These are phyloP conservation scores for Synchytrium microbalum DNA, from an alignment of 371 early-diverging fungal genomes.

Conservation along the genomic window DNA sequence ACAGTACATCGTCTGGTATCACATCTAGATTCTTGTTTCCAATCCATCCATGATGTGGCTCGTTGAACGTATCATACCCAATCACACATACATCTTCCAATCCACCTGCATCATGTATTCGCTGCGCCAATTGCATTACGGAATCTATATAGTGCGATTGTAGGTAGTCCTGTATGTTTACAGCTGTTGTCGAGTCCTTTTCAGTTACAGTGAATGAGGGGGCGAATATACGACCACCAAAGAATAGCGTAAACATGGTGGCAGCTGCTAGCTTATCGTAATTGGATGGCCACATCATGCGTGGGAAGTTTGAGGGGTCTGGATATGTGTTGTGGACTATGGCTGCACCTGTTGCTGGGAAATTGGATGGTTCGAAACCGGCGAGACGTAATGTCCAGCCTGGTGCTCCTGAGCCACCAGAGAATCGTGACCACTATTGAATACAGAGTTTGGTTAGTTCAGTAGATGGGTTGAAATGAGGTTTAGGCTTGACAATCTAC, in stretches of 20 bases:
- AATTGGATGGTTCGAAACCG: conserved; percentile 62
- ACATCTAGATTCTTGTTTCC: conserved; percentile 45
- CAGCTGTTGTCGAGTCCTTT: conserved; percentile 4
- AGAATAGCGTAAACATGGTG: conserved; percentile 83
- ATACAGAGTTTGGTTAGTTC: neutral
- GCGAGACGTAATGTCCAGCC: conserved; percentile 73
- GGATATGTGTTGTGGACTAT: conserved; percentile 54
- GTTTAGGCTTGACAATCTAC: neutral
- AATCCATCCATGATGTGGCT: conserved; percentile 63
- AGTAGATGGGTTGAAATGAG: neutral
- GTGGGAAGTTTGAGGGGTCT: conserved; percentile 27
- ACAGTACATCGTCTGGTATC: conserved; percentile 47
- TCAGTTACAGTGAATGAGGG: conserved; percentile 26
- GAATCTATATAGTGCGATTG: conserved; percentile 54
- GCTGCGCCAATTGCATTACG: conserved; percentile 23
- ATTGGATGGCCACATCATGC: conserved; percentile 88
- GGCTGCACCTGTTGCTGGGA: conserved; percentile 66
- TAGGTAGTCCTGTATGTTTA: conserved; percentile 54
- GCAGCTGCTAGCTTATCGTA: conserved; percentile 72
- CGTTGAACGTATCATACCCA: conserved; percentile 72
- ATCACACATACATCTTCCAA: conserved; percentile 49
- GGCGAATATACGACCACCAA: conserved; percentile 67
- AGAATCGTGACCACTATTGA: conserved; percentile 16
- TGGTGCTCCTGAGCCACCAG: conserved; percentile 63
- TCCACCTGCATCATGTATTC: conserved; percentile 17